A percentile compares a stretch with the other conserved stretches of the same genome.
These are phyloP conservation scores for Cicer pinnatifidum DNA, from an alignment of 306 rosid genomes.

Conservation along the genomic window DNA sequence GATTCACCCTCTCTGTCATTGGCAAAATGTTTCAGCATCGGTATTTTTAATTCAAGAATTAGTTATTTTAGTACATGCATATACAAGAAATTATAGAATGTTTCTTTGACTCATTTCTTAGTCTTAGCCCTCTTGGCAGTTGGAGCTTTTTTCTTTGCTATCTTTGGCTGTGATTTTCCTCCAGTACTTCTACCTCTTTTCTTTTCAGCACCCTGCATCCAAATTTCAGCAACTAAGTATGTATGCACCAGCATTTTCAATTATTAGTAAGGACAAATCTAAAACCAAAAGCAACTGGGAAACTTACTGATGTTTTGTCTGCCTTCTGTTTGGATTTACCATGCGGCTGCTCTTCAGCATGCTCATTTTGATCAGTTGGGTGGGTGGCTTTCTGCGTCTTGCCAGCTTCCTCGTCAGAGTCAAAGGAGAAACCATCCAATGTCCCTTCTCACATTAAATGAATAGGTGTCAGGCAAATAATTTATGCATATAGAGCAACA, in stretches of 20 bases:
- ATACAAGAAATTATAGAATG: conserved; percentile 26
- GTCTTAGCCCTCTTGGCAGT: conserved; percentile 69
- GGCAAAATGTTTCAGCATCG: conserved; percentile 27
- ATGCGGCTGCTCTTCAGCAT: conserved; percentile 57
- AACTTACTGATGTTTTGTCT: conserved; percentile 71
- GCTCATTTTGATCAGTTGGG: conserved; percentile 62
- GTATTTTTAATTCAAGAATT: conserved; percentile 39
- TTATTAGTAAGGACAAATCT: conserved; percentile 19
- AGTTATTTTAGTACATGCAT: conserved; percentile 6
- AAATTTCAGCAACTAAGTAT: conserved; percentile 40
- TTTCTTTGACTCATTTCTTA: conserved; percentile 61
- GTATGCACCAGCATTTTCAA: conserved; percentile 34
- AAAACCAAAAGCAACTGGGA: conserved; percentile 36
- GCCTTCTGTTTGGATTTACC: conserved; percentile 63
- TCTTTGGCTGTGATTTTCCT: conserved; percentile 76
- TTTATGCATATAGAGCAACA: conserved; percentile 8
- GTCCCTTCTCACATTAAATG: conserved; percentile 70
- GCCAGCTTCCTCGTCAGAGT: conserved; percentile 86
- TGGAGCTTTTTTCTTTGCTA: conserved; percentile 67
- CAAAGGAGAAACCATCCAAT: conserved; percentile 88
- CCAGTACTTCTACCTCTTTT: conserved; percentile 73
- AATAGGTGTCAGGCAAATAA: conserved; percentile 36
- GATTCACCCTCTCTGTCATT: conserved; percentile 18
- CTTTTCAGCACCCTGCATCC: conserved; percentile 68
- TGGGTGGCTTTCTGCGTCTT: conserved; percentile 64